A percentile compares a stretch with the other conserved stretches of the same genome.
These are phyloP conservation scores for Prunus fruticosa DNA, from an alignment of 306 rosid species.

Conservation along the genomic window DNA sequence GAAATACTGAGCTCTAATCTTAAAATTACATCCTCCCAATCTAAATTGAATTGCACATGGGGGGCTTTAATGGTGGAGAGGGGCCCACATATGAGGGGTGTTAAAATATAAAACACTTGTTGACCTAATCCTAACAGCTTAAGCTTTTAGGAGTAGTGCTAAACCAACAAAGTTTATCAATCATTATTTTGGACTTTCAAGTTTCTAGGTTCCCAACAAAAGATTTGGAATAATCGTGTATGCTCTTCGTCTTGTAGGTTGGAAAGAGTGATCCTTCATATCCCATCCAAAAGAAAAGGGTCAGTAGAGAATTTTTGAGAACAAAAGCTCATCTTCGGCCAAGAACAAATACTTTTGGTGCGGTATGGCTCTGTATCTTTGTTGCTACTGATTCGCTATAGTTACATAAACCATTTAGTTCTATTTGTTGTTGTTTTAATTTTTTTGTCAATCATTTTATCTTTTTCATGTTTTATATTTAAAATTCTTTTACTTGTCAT, in stretches of 20 bases:
- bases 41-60: too few relatives aligned
- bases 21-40: too few relatives aligned
- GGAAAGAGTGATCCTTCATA: slow-evolving; percentile 89
- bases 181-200: background rate
- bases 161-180: too few relatives aligned
- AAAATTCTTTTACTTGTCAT: background rate
- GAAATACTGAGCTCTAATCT: too few relatives aligned
- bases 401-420: background rate
- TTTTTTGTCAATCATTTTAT: background rate
- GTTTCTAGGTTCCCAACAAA: slow-evolving; percentile 10
- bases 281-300: slow-evolving; percentile 95
- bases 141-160: too few relatives aligned
- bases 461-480: background rate
- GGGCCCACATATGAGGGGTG: too few relatives aligned
- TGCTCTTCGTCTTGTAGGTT: slow-evolving; percentile 45
- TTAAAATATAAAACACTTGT: too few relatives aligned
- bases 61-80: too few relatives aligned
- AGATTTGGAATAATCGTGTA: background rate
- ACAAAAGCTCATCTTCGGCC: slow-evolving; percentile 96
- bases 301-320: slow-evolving; percentile 84
- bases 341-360: slow-evolving; percentile 95
- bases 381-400: background rate
- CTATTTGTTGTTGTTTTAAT: background rate
- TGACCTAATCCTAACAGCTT: background rate
- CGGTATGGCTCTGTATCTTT: slow-evolving; percentile 55